Percentiles rank a stretch among this genome's conserved stretches.
These are phyloP conservation scores for Nicotiana sylvestris DNA, from an alignment of 257 asterid genomes.

Conservation along the genomic window DNA sequence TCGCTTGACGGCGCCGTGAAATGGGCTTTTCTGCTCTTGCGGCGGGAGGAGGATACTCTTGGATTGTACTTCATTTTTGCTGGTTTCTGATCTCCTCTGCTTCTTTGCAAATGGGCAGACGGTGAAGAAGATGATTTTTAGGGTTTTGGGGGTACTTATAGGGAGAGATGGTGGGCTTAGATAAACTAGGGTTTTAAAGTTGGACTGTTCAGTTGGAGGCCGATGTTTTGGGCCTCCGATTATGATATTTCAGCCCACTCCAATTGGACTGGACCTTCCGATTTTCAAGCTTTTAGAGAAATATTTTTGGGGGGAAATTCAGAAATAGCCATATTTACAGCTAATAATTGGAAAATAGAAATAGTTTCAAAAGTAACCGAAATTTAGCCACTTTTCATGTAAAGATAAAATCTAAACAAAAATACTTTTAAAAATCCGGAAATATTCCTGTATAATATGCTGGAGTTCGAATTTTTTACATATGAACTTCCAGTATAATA, in stretches of 20 bases:
- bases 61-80: slow-evolving; percentile 10
- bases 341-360: too few relatives aligned
- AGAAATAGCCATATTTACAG: too few relatives aligned
- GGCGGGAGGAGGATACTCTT: slow-evolving; percentile 6
- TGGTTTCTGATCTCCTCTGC: not conserved
- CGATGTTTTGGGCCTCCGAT: not conserved
- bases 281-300: too few relatives aligned
- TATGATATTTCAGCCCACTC: not conserved
- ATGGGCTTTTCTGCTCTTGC: not conserved
- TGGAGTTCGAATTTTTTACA: too few relatives aligned
- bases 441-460: too few relatives aligned
- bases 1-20: not conserved
- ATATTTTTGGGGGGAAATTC: too few relatives aligned
- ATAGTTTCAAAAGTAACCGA: too few relatives aligned
- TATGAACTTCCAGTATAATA: too few relatives aligned
- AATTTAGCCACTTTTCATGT: too few relatives aligned
- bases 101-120: not conserved
- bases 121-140: not conserved
- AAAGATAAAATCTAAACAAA: too few relatives aligned
- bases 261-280: too few relatives aligned
- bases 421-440: too few relatives aligned
- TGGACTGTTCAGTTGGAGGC: not conserved
- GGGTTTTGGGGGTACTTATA: not conserved
- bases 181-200: not conserved
- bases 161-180: not conserved